Evolutionary conservation across 495 filamentous ascomycete genomes (phyloP), one percentile per base, ranked within the genome.

Genomic region (Margaritispora aquatica): DNA sequence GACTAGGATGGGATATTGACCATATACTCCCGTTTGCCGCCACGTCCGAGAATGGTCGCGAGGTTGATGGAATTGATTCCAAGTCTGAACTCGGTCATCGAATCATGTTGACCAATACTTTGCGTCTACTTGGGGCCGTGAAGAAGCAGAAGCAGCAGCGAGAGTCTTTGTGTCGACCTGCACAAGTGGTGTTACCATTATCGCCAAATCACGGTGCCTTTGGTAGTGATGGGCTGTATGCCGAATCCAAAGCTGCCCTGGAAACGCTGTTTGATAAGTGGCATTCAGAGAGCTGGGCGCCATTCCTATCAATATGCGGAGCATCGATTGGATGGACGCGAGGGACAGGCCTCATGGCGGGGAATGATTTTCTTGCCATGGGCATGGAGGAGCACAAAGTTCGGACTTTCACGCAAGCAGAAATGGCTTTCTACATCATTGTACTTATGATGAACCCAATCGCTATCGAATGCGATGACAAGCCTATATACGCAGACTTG

Each of bases 141-240:
- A 97, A 96, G 79, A 72, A 84, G 1, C 86, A 95, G 67, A 97
- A 98, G 77, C 80, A 83, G 31, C 73, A 81, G 38, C 84, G 86
- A 58, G 90, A 90, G 59, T 92, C 88, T 69, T 88, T 93, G 72
- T 96, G 92, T 1, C 88, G 94, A 21, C 94, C 94, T 34, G 92
- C 94, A 26, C 92, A 97, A 71, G 91, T 96, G 65, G 90, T 98
- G 60, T 80, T 98, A 34, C 94, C 94, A 34, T 77, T 98, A 38
- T 97, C 94, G 1, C 94, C 94, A 36, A 98, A 98, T 73, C 94
- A 98, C 72, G 94, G 94, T 56, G 96, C 90, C 13, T 97, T 98
- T 61, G 94, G 94, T 65, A 96, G 89, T 69, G 94, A 98, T 66
- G 94, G 94, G 70, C 77, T 98, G 38, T 98, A 98, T 73, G 91